Conservation (phyloP, 345 rosid species). For the Lenwebbia sp. region DNA sequence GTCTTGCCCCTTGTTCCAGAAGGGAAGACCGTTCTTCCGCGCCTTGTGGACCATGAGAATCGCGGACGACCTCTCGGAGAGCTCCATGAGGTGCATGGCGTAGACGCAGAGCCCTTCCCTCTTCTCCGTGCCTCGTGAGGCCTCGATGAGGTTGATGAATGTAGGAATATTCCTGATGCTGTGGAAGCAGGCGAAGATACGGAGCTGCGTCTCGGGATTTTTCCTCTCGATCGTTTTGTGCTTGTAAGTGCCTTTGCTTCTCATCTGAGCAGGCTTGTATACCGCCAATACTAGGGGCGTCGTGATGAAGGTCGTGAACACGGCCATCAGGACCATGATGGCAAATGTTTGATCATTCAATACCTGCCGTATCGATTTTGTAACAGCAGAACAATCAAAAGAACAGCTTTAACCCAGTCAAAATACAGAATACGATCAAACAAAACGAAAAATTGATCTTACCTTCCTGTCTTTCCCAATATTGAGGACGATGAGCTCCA, state of each 20-base stretch:
- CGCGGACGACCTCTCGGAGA: constrained; percentile 81
- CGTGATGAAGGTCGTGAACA: constrained; percentile 68
- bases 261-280: constrained; percentile 43
- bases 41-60: constrained; percentile 89
- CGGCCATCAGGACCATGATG: constrained; percentile 74
- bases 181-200: constrained; percentile 54
- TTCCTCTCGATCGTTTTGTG: constrained; percentile 35
- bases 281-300: constrained; percentile 60
- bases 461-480: constrained; percentile 58
- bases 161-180: constrained; percentile 42
- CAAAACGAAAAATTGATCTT: neutral
- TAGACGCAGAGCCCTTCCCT: constrained; percentile 63
- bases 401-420: neutral
- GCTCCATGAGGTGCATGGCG: constrained; percentile 92
- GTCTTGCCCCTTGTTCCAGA: constrained; percentile 59
- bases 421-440: neutral
- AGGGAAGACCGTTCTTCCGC: constrained; percentile 68
- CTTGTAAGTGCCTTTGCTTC: constrained; percentile 27
- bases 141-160: constrained; percentile 62
- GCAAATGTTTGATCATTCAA: constrained; percentile 75
- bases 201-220: constrained; percentile 26
- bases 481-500: constrained; percentile 84
- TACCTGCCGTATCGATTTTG: constrained; percentile 31
- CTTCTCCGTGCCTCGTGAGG: constrained; percentile 68
- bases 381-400: neutral